Percentiles rank a stretch among this genome's conserved stretches.
phyloP scores from a whole-genome alignment of 352 stramenopile genomes.

The Pythium folliculosum region DNA sequence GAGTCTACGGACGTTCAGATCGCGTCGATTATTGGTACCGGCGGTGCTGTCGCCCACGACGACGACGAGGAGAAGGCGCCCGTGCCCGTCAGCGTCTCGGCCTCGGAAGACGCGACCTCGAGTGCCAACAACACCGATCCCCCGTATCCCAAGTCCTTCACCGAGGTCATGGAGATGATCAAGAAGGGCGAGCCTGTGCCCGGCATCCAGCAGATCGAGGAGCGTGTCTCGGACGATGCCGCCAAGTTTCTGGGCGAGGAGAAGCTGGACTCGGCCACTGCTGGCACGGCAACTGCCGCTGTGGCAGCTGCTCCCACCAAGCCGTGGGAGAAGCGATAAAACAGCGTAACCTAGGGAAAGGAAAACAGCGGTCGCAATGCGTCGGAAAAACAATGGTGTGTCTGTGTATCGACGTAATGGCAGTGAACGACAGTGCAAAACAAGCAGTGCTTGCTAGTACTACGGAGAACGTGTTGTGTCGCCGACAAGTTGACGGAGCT shows the following conservation, averaged over 20 bases:
- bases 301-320: constrained; percentile 12
- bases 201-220: constrained; percentile 72
- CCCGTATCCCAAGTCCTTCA: constrained; percentile 70
- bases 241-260: constrained; percentile 26
- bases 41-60: constrained; percentile 12
- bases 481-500: too few relatives aligned
- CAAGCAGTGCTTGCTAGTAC: too few relatives aligned
- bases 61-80: constrained; percentile 26
- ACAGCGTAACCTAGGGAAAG: neutral
- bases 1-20: neutral
- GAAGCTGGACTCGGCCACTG: neutral
- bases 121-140: constrained; percentile 31
- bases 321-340: constrained; percentile 27
- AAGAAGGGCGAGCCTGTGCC: constrained; percentile 74
- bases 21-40: constrained; percentile 7
- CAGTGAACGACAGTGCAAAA: too few relatives aligned
- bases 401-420: too few relatives aligned
- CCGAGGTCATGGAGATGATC: constrained; percentile 73
- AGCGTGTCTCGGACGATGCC: constrained; percentile 70
- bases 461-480: too few relatives aligned
- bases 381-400: too few relatives aligned
- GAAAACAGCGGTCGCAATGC: too few relatives aligned
- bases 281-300: neutral
- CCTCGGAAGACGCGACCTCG: neutral
- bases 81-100: neutral